Percentiles rank a stretch among this genome's conserved stretches.
phyloP scores from a whole-genome alignment of 306 rosid species.

The Oemleria cerasiformis region DNA sequence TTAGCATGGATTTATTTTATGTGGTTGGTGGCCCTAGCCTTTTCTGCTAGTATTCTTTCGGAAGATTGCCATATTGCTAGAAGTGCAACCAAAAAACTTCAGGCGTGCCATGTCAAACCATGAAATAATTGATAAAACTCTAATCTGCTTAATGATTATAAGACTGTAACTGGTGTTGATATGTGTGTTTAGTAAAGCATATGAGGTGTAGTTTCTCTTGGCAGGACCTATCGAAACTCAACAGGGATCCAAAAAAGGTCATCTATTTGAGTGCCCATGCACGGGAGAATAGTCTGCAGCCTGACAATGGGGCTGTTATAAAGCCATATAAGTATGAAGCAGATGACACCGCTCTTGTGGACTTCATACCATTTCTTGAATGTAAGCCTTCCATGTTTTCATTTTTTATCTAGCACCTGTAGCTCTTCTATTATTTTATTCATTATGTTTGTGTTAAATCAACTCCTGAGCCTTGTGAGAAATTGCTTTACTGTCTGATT shows the following conservation, averaged over 20 bases:
- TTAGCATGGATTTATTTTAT: background rate
- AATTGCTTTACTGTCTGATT: conserved; percentile 19
- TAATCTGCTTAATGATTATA: background rate
- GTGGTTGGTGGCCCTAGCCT: background rate
- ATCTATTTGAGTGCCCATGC: conserved; percentile 95
- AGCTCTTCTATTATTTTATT: background rate
- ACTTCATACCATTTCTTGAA: conserved; percentile 90
- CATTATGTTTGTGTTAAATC: background rate
- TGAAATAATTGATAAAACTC: background rate
- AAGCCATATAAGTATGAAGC: conserved; percentile 75
- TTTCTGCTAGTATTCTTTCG: background rate
- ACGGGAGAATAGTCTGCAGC: conserved; percentile 76
- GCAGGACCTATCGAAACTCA: conserved; percentile 92
- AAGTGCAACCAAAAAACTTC: background rate
- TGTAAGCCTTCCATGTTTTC: conserved; percentile 48
- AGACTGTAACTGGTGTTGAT: background rate
- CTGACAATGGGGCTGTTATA: conserved; percentile 68
- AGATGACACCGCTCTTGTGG: conserved; percentile 86
- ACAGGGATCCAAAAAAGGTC: conserved; percentile 79
- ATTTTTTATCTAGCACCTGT: conserved; percentile 15
- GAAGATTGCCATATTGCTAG: background rate
- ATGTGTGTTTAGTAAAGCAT: background rate
- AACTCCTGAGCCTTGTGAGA: conserved; percentile 14
- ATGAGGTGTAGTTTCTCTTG: conserved; percentile 16
- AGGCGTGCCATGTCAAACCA: background rate